Evolutionary conservation across 345 rosid genomes (phyloP).

Genomic region (Lepidium aucheri): DNA sequence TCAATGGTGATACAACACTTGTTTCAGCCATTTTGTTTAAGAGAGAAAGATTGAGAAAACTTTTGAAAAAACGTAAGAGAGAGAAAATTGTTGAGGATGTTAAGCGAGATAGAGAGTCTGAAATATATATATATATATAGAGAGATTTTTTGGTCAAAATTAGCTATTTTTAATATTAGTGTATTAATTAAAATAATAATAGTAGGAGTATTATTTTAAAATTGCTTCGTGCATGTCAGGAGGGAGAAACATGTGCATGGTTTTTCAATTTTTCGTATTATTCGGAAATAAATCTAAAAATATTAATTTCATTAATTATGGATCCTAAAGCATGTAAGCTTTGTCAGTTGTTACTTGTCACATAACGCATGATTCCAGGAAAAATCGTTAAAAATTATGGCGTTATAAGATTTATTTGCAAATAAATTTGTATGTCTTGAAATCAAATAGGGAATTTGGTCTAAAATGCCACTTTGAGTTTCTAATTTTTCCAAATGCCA

Average conservation of each 20-base stretch:
- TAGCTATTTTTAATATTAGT: background rate
- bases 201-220: background rate
- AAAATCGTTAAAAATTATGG: background rate
- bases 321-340: slow-evolving; percentile 2
- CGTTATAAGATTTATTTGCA: background rate
- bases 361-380: background rate
- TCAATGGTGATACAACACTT: slow-evolving; percentile 18
- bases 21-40: slow-evolving; percentile 38
- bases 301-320: background rate
- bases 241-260: slow-evolving; percentile 19
- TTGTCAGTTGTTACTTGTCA: slow-evolving; percentile 6
- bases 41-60: background rate
- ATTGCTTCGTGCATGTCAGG: slow-evolving; percentile 25
- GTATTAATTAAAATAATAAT: slow-evolving; percentile 7
- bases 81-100: slow-evolving; percentile 16
- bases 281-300: background rate
- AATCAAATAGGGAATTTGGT: too few relatives aligned
- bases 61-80: slow-evolving; percentile 5
- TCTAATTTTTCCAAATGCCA: too few relatives aligned
- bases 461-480: too few relatives aligned
- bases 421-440: too few relatives aligned
- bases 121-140: slow-evolving; percentile 64
- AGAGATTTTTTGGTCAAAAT: slow-evolving; percentile 41
- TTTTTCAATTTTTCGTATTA: slow-evolving; percentile 8
- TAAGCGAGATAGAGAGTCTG: slow-evolving; percentile 30